Evolutionary conservation across 805 yeast genomes (phyloP).

Genomic region (Yamadazyma takamatsuzukensis): DNA sequence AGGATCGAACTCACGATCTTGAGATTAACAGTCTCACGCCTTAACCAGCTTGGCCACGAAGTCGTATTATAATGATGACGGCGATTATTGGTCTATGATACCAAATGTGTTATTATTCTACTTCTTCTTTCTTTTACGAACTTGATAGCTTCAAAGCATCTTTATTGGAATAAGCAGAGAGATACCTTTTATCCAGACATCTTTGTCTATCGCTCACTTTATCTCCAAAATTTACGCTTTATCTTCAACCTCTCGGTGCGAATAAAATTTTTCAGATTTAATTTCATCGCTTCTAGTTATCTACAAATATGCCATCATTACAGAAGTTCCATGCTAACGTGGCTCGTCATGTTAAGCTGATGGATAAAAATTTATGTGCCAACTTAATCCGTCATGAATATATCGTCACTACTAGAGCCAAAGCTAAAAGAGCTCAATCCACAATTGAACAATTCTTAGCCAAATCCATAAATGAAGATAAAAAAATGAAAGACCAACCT

Average conservation of each 20-base stretch:
- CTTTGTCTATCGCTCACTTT: background rate
- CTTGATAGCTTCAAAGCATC: background rate
- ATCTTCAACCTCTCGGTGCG: no score
- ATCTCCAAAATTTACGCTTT: background rate
- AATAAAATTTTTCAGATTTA: conserved; percentile 6
- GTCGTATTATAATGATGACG: conserved; percentile 12
- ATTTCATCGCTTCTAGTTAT: background rate
- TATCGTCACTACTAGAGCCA: conserved; percentile 40
- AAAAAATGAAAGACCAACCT: conserved; percentile 14
- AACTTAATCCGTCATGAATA: conserved; percentile 42
- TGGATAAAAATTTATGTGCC: conserved; percentile 42
- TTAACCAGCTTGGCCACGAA: conserved; percentile 28
- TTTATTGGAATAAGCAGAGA: background rate
- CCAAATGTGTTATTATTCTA: no score
- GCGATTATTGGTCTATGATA: background rate
- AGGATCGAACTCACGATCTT: conserved; percentile 27
- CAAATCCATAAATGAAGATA: conserved; percentile 25
- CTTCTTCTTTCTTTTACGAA: no score
- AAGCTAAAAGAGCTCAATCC: conserved; percentile 42
- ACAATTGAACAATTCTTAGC: conserved; percentile 37
- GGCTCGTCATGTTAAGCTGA: conserved; percentile 41
- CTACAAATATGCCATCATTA: conserved; percentile 32
- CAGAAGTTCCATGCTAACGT: conserved; percentile 40
- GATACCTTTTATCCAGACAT: no score
- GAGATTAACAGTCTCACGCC: conserved; percentile 29